Evolutionary conservation across 2,329 filamentous ascomycete species (phyloP), one percentile per base, ranked within the genome.

Genomic region (Trichoderma koningii): DNA sequence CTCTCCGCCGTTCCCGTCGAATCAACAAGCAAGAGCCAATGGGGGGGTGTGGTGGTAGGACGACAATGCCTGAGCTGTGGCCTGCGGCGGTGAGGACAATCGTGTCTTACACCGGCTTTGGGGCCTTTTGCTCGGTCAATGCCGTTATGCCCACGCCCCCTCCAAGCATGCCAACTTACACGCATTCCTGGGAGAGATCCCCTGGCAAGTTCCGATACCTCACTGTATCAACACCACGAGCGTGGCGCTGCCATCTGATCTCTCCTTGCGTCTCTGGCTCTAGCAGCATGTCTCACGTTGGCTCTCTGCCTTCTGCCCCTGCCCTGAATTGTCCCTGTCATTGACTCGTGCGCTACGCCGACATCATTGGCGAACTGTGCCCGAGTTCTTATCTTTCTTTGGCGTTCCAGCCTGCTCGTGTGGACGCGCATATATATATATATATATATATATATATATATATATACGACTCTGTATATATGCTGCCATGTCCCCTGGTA

Each of bases 191-290:
- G 53, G 9, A 23, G 53, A 56, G 30, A 26, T 26, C 26, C 60
- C 59, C 60, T 63, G 60, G 41, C 60, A 55, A 53, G 34, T 23
- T 55, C 15, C 7, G 21, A 56, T 50, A 64, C 56, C 61, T 56
- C 26, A 26, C 45, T 48, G 53, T 52, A 52, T 59, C 62, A 47
- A 59, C 62, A 57, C 62, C 62, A 64, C 62, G 62, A 64, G 62
- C 53, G 62, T 64, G 62, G 62, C 62, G 62, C 38, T 59, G 55
- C 62, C 45, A 26, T 64, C 53, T 56, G 55, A 64, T 64, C 55
- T 51, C 61, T 48, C 55, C 53, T 63, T 55, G 48, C 60, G 45
- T 63, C 50, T 63, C 50, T 44, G 41, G 23, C 50, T n/a, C 14
- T 34, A 57, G 23, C 21, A 26, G 52, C 34, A 56, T 64, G 62